A percentile compares a stretch with the other conserved stretches of the same genome.
Conservation (phyloP, 257 asterid genomes). For the Lycium ferocissimum region DNA sequence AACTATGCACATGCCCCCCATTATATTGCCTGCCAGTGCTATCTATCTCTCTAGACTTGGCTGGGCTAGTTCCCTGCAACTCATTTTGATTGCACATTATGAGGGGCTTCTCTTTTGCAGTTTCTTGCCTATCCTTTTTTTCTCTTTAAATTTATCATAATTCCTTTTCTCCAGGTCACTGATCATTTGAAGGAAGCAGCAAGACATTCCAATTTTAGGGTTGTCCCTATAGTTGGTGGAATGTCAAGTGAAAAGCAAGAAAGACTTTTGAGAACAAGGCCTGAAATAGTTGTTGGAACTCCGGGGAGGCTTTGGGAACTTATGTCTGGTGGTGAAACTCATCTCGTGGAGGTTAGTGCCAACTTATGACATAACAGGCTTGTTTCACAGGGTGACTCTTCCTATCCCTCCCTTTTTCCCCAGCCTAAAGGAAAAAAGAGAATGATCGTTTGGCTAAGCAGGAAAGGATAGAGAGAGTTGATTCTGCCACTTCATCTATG, state of each 20-base stretch:
- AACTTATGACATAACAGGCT: background rate
- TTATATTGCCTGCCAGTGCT: background rate
- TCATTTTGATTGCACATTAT: background rate
- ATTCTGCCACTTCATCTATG: background rate
- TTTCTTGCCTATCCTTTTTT: conserved; percentile 8
- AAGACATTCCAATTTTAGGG: conserved; percentile 59
- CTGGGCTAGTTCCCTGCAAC: conserved; percentile 13
- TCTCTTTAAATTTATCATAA: background rate
- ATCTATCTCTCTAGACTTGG: conserved; percentile 4
- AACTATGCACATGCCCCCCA: no score
- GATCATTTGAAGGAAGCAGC: conserved; percentile 89
- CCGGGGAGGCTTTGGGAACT: conserved; percentile 99
- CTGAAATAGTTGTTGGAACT: conserved; percentile 98
- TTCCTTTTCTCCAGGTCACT: conserved; percentile 61
- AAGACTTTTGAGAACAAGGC: conserved; percentile 82
- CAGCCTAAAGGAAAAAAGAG: background rate
- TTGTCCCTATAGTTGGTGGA: conserved; percentile 95
- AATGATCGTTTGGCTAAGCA: background rate
- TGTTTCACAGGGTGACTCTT: background rate
- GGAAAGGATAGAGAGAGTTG: conserved; percentile 11
- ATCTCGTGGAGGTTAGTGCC: conserved; percentile 82
- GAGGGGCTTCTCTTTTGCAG: conserved; percentile 6
- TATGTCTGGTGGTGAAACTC: conserved; percentile 87
- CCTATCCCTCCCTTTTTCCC: background rate
- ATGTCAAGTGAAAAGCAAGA: conserved; percentile 95